Base-by-base conservation (phyloP, 2,329 filamentous ascomycete genomes). In the Capronia americana region DNA sequence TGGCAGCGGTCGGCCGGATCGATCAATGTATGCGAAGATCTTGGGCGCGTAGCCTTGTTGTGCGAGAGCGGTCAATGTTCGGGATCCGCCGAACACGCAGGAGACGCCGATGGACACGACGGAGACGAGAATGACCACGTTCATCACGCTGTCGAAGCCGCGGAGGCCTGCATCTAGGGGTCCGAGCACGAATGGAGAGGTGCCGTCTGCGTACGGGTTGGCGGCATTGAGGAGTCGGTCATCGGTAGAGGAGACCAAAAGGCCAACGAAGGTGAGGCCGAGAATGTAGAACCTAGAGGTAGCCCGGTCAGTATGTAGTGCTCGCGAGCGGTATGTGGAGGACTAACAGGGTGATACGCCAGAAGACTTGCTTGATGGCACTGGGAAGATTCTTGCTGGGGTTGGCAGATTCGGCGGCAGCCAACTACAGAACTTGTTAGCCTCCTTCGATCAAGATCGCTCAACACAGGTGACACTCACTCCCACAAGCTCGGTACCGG, bases 121-220 rank as follows among this genome's bases (percentile, higher is more conserved):
- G 4, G 86, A 85, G 51, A 88, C 82, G 41, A 88, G 80, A 72
- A 90, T 88, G 62, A 90, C 83, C 20, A 84, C 87, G 76, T 90
- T 91, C 81, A 91, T 87, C 70, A 91, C 85, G 34, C 83, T 84
- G 50, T 87, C 86, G n/a, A 90, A 82, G 1, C 84, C 84, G 0
- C 74, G 74, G 54, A 92, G 85, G 51, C 87, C 86, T 3, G 87
- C 87, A 66, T 87, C 80, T 61, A 84, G 77, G 65, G 87, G 86
- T 24, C 86, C 85, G 70, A 91, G 85, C 66, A 91, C 88, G 73
- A 90, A 90, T 0, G 89, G 89, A 0, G 86, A 87, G 5, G 83
- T 82, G 24, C 78, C 77, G 51, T 79, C 79, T 63, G 79, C 76
- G 44, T 77, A 74, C 10, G 75, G 75, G n/a, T 73, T 74, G 12